Conservation (phyloP, 495 filamentous ascomycete species). For the Pseudevernia furfuracea region DNA sequence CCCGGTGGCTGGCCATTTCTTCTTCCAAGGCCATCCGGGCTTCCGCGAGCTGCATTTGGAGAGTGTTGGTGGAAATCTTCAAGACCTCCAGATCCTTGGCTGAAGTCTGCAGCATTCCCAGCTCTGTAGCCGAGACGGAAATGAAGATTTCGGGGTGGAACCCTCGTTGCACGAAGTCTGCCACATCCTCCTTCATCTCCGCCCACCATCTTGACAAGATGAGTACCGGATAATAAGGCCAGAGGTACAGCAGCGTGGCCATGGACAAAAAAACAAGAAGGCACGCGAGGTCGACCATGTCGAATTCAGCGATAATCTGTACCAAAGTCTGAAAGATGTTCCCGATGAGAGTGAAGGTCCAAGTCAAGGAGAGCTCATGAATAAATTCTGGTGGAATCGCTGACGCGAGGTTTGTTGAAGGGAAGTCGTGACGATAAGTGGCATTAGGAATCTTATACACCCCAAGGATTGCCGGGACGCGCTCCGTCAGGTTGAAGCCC, state of each 20-base stretch:
- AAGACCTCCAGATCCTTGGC: too few species aligned
- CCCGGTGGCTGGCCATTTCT: neutral
- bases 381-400: neutral
- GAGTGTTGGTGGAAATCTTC: too few species aligned
- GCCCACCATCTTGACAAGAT: neutral
- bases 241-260: neutral
- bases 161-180: neutral
- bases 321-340: neutral
- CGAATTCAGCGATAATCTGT: too few species aligned
- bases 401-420: neutral
- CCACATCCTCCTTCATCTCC: neutral
- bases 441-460: neutral
- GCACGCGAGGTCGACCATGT: neutral
- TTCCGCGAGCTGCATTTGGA: neutral
- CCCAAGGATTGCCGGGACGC: neutral
- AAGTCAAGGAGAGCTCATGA: neutral
- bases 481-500: neutral
- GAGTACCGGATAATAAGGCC: neutral
- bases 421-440: neutral
- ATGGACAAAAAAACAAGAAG: too few species aligned
- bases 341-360: neutral
- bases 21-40: neutral
- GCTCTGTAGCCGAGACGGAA: neutral
- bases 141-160: neutral
- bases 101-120: neutral